A percentile compares a stretch with the other conserved stretches of the same genome.
phyloP scores from a whole-genome alignment of 1,139 yeast genomes.

The Sugiyamaella japonica region DNA sequence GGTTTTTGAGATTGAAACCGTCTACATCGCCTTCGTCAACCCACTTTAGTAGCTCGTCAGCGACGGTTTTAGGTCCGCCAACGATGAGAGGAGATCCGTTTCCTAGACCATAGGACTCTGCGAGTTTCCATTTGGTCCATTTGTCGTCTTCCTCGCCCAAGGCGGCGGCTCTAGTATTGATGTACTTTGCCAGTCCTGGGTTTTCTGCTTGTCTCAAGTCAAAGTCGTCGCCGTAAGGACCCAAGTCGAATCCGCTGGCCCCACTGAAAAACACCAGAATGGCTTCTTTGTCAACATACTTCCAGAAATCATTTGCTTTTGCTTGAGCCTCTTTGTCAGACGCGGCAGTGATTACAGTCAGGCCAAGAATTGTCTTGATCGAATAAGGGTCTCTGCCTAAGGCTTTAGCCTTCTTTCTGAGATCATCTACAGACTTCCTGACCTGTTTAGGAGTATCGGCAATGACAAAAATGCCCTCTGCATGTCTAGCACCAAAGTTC shows the following conservation, averaged over 20 bases:
- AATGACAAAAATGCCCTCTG: conserved; percentile 44
- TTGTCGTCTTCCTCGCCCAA: conserved; percentile 25
- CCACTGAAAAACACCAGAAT: conserved; percentile 41
- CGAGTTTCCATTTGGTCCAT: conserved; percentile 38
- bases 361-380: conserved; percentile 33
- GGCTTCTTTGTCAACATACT: conserved; percentile 38
- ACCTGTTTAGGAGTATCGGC: conserved; percentile 31
- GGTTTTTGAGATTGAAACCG: conserved; percentile 43
- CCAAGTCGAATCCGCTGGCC: conserved; percentile 41
- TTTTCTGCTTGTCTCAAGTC: conserved; percentile 37
- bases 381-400: conserved; percentile 37
- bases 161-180: conserved; percentile 17
- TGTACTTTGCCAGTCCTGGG: conserved; percentile 22
- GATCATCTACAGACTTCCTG: conserved; percentile 25
- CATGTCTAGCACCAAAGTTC: conserved; percentile 48
- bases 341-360: conserved; percentile 36
- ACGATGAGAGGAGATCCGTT: conserved; percentile 38
- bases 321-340: conserved; percentile 41
- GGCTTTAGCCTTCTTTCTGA: conserved; percentile 33
- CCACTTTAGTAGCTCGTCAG: conserved; percentile 41
- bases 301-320: conserved; percentile 31
- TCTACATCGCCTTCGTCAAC: conserved; percentile 42
- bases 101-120: conserved; percentile 38
- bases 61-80: conserved; percentile 40
- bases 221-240: conserved; percentile 29